Evolutionary conservation across 2,329 filamentous ascomycete species (phyloP).

Genomic region (Lizonia empirigonia): DNA sequence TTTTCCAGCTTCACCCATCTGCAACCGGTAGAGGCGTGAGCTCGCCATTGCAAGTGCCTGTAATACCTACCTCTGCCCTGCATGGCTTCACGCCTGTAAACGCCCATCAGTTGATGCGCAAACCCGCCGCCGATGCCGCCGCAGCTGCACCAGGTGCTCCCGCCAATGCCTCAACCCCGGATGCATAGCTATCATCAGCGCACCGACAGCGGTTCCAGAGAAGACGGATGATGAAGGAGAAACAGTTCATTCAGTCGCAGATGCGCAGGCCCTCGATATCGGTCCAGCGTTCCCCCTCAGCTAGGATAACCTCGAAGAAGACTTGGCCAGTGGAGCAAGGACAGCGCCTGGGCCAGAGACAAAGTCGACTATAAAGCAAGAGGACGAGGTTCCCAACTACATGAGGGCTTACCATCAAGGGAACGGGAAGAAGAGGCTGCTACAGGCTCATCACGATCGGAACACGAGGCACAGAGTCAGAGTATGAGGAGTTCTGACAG

Average conservation of each 20-base stretch:
- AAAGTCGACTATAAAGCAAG: constrained; percentile 37
- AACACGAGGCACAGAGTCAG: constrained; percentile 37
- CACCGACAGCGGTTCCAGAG: constrained; percentile 41
- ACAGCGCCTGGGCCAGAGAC: constrained; percentile 41
- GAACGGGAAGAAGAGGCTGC: constrained; percentile 36
- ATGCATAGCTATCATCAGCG: constrained; percentile 42
- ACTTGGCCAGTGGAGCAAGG: constrained; percentile 41
- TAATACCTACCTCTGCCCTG: constrained; percentile 30
- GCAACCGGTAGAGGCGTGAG: constrained; percentile 42
- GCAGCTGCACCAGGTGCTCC: constrained; percentile 36
- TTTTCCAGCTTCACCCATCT: constrained; percentile 66
- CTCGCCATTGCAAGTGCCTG: constrained; percentile 38
- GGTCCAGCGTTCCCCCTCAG: constrained; percentile 46
- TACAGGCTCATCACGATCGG: constrained; percentile 25
- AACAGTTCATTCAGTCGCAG: constrained; percentile 44
- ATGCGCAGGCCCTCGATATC: constrained; percentile 34
- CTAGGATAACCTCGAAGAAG: constrained; percentile 39
- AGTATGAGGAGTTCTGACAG: constrained; percentile 41
- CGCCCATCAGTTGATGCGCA: constrained; percentile 44
- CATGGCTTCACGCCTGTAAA: constrained; percentile 49
- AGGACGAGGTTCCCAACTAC: constrained; percentile 34
- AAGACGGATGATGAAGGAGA: constrained; percentile 38
- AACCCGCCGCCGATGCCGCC: constrained; percentile 28
- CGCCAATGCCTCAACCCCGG: constrained; percentile 32
- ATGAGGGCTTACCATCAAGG: constrained; percentile 41